Percentiles rank a stretch among this genome's conserved stretches.
These are phyloP conservation scores for Isatis lusitanica DNA, from an alignment of 441 rosid species.

Conservation along the genomic window DNA sequence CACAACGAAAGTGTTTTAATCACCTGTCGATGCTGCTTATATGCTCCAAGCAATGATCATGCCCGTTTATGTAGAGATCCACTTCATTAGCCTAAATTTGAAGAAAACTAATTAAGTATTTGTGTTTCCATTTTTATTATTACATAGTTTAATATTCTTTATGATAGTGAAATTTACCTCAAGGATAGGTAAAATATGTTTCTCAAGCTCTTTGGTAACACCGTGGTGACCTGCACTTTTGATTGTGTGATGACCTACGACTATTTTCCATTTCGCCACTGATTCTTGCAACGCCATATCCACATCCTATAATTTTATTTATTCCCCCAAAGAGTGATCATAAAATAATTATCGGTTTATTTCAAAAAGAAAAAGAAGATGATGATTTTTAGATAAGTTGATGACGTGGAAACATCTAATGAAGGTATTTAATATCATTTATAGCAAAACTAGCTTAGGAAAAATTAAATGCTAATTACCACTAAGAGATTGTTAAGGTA, in stretches of 20 bases:
- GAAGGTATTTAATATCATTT: neutral
- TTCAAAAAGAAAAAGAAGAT: neutral
- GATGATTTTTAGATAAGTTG: neutral
- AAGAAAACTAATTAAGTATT: neutral
- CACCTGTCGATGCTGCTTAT: conserved; percentile 40
- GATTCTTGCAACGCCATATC: conserved; percentile 47
- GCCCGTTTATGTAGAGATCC: conserved; percentile 57
- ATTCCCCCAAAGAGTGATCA: neutral
- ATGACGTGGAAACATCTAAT: neutral
- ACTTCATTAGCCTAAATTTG: conserved; percentile 31
- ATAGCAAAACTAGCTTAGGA: neutral
- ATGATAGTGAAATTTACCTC: conserved; percentile 41
- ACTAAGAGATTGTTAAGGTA: conserved; percentile 50
- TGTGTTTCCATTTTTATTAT: neutral
- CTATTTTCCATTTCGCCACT: conserved; percentile 74
- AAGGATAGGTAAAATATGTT: conserved; percentile 67
- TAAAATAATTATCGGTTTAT: neutral
- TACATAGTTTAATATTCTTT: neutral
- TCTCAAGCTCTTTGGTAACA: conserved; percentile 54
- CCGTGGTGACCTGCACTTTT: conserved; percentile 76
- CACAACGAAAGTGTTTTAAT: neutral
- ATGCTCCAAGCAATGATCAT: conserved; percentile 57
- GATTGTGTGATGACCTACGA: conserved; percentile 85
- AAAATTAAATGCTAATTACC: conserved; percentile 36
- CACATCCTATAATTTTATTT: conserved; percentile 17